Conservation (phyloP, 2,329 filamentous ascomycete species). For the Hypomyces rosellus region DNA sequence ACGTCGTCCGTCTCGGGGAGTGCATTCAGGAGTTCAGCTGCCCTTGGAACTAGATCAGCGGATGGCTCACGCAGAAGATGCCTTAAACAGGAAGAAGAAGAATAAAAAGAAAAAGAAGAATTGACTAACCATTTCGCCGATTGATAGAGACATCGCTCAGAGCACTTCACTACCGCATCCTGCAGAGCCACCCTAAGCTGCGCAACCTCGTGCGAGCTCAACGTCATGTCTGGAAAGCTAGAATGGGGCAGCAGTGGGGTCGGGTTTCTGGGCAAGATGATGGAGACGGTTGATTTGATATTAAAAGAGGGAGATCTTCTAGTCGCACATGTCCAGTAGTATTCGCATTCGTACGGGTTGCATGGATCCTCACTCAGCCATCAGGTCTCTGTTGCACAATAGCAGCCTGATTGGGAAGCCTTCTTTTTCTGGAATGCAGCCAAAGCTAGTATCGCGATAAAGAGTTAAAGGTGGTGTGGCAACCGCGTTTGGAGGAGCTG, state of each 20-base stretch:
- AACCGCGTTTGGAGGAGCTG: not conserved
- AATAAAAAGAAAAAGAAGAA: not conserved
- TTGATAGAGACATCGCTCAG: slow-evolving; percentile 90
- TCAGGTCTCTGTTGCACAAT: not conserved
- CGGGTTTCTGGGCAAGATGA: not conserved
- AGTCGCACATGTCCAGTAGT: not conserved
- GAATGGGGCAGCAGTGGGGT: slow-evolving; percentile 5
- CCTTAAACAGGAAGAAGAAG: not conserved
- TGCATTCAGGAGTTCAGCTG: slow-evolving; percentile 85
- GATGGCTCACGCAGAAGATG: not conserved
- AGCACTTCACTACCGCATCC: slow-evolving; percentile 83
- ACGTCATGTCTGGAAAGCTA: slow-evolving; percentile 36
- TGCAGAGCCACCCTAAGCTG: slow-evolving; percentile 72
- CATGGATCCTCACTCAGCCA: not conserved
- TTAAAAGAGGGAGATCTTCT: slow-evolving; percentile 7
- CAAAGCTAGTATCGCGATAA: not conserved
- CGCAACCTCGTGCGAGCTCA: slow-evolving; percentile 49
- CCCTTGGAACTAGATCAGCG: slow-evolving; percentile 50
- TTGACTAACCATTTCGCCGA: slow-evolving; percentile 80
- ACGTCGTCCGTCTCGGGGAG: slow-evolving; percentile 58
- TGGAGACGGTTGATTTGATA: not conserved
- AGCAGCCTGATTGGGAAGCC: not conserved
- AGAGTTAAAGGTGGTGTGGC: not conserved
- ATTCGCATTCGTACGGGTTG: not conserved
- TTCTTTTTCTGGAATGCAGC: no score